phyloP scores from a whole-genome alignment of 1,139 yeast genomes.

The Sugiyamaella japonica region DNA sequence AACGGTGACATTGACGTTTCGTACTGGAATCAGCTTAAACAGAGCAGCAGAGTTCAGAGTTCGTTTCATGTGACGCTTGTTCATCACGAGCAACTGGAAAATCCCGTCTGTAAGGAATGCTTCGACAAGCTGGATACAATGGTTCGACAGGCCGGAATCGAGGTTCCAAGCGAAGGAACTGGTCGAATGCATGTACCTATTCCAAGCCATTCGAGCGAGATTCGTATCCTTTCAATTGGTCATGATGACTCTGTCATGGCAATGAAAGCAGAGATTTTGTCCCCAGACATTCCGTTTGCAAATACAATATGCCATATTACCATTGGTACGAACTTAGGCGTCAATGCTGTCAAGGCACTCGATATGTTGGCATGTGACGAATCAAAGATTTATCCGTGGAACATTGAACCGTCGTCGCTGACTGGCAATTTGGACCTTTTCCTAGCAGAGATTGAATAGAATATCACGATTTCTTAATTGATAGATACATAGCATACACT shows the following conservation, averaged over 20 bases:
- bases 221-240: slow-evolving; percentile 23
- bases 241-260: slow-evolving; percentile 45
- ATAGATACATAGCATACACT: not conserved
- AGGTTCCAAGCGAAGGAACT: not conserved
- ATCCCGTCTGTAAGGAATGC: not conserved
- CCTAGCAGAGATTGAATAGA: not conserved
- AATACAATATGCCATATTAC: slow-evolving; percentile 72
- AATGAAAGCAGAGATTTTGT: slow-evolving; percentile 50
- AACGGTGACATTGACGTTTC: slow-evolving; percentile 26
- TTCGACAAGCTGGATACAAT: slow-evolving; percentile 1
- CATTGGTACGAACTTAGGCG: slow-evolving; percentile 57
- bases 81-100: slow-evolving; percentile 44
- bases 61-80: slow-evolving; percentile 78
- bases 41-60: slow-evolving; percentile 48
- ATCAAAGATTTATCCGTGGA: slow-evolving; percentile 25
- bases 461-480: not conserved
- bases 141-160: not conserved
- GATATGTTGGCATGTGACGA: slow-evolving; percentile 38
- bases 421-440: slow-evolving; percentile 16
- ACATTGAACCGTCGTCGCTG: slow-evolving; percentile 27
- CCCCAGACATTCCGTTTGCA: slow-evolving; percentile 39
- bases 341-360: slow-evolving; percentile 55
- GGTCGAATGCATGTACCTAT: slow-evolving; percentile 13
- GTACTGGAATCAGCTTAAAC: slow-evolving; percentile 39
- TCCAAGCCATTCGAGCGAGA: slow-evolving; percentile 6